Evolutionary conservation across 306 rosid genomes (phyloP).

Genomic region (Trichosanthes cucumerina): DNA sequence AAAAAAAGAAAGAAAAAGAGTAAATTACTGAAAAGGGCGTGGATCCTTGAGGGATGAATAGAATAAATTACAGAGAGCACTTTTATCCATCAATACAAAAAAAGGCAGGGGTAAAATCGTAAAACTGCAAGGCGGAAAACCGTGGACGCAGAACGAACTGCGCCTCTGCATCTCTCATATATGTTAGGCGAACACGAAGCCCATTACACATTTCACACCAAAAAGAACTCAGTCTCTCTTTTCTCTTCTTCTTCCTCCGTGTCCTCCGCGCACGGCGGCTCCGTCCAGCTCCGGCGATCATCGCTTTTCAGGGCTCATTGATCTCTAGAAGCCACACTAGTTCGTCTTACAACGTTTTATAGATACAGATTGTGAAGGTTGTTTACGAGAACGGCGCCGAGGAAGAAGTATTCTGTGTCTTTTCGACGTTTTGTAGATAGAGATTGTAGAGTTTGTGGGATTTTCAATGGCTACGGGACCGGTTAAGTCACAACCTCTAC

Average conservation of each 20-base stretch:
- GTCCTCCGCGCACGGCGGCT: not conserved
- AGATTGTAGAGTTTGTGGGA: not conserved
- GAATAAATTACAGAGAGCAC: not conserved
- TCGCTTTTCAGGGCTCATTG: not conserved
- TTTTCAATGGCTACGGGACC: slow-evolving; percentile 74
- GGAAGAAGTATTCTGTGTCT: not conserved
- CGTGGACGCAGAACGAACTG: slow-evolving; percentile 11
- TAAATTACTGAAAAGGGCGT: slow-evolving; percentile 6
- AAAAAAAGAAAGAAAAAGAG: not conserved
- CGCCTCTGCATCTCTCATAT: not conserved
- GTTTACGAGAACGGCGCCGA: not conserved
- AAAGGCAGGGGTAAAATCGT: not conserved
- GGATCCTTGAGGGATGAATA: not conserved
- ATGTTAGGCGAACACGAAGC: slow-evolving; percentile 2
- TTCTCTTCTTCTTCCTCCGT: not conserved
- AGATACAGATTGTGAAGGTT: not conserved
- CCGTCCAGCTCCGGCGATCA: not conserved
- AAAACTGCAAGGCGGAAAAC: not conserved
- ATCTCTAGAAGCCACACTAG: not conserved
- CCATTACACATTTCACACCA: not conserved
- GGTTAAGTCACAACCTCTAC: slow-evolving; percentile 75
- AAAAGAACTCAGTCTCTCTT: not conserved
- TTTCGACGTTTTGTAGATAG: not conserved
- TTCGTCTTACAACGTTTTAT: not conserved
- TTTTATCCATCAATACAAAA: not conserved